Evolutionary conservation across 2,329 filamentous ascomycete genomes (phyloP), one percentile per base, ranked within the genome.

Genomic region (Aspergillus alliaceus): DNA sequence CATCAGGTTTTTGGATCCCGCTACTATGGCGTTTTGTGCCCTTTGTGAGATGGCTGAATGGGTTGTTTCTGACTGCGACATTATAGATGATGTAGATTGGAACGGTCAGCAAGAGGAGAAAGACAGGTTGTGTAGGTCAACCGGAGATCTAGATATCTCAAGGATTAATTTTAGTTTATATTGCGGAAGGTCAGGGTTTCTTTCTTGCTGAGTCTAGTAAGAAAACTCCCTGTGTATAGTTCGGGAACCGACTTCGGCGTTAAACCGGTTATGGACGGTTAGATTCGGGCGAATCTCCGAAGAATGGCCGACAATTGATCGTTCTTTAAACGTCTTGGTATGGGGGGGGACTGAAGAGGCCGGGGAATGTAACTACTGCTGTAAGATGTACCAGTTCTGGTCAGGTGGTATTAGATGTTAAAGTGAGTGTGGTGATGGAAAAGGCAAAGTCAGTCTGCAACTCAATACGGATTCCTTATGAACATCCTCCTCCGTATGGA

Each of bases 1-100:
- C 56, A 80, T 68, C 9, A 66, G 47, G 18, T 62, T 68, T 15
- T 44, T 53, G 18, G 56, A 54, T 22, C 49, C 58, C 7, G 37
- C 51, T 22, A 49, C 29, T 24, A 59, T 39, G 15, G 56, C 61
- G 37, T 53, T 40, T 37, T 60, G 60, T 12, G 64, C 66, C 18
- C 61, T 56, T 11, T 51, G 52, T n/a, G 59, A 67, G 39, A 58
- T 51, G 6, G 31, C 27, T 4, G 40, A n/a, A 24, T 44, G 20
- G 14, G 24, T 27, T 44, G 40, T n/a, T 11, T 12, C 24, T 27
- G 40, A 12, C 24, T 18, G 40, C 14, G 40, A 27, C 40, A 44
- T 44, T 27, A 7, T 44, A 7, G 40, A n/a, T 4, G 7, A 14
- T 27, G 15, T 5, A 4, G 5, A 4, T 25, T 25, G n/a, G 12